A percentile compares a stretch with the other conserved stretches of the same genome.
These are phyloP conservation scores for Fusarium acutatum DNA, from an alignment of 2,329 filamentous ascomycete genomes.

Conservation along the genomic window DNA sequence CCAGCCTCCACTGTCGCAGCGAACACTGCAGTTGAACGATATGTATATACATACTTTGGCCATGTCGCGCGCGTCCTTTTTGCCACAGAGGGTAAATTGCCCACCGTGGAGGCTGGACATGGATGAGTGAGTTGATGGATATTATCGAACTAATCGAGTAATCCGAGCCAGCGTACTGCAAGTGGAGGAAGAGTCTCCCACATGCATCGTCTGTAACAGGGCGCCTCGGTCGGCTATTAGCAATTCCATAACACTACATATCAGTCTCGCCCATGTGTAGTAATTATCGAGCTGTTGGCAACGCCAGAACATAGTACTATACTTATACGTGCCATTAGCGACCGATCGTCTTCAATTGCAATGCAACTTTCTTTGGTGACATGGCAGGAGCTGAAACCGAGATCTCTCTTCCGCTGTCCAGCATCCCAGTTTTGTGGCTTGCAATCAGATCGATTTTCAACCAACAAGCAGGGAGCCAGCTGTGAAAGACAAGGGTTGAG, in stretches of 20 bases:
- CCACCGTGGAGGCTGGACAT: conserved; percentile 7
- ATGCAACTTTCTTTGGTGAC: not conserved
- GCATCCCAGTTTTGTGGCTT: conserved; percentile 15
- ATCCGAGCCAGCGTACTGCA: not conserved
- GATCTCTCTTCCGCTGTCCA: not conserved
- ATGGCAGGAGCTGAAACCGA: conserved; percentile 1
- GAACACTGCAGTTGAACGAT: not conserved
- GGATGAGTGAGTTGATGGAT: not conserved
- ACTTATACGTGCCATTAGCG: not conserved
- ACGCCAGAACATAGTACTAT: not conserved
- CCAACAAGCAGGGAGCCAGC: conserved; percentile 4
- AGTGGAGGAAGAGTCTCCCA: conserved; percentile 10
- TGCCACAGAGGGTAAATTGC: conserved; percentile 20
- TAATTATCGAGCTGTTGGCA: not conserved
- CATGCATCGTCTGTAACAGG: not conserved
- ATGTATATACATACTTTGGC: not conserved
- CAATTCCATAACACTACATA: not conserved
- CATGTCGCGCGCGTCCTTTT: conserved; percentile 18
- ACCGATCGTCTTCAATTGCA: not conserved
- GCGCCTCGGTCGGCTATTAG: conserved; percentile 9
- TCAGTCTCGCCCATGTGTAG: not conserved
- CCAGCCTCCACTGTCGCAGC: conserved; percentile 2
- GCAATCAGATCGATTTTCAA: conserved; percentile 3
- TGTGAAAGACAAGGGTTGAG: not conserved
- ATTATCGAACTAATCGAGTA: conserved; percentile 7